Base-by-base conservation (phyloP, 805 yeast genomes). In the Blastobotrys muscicola region DNA sequence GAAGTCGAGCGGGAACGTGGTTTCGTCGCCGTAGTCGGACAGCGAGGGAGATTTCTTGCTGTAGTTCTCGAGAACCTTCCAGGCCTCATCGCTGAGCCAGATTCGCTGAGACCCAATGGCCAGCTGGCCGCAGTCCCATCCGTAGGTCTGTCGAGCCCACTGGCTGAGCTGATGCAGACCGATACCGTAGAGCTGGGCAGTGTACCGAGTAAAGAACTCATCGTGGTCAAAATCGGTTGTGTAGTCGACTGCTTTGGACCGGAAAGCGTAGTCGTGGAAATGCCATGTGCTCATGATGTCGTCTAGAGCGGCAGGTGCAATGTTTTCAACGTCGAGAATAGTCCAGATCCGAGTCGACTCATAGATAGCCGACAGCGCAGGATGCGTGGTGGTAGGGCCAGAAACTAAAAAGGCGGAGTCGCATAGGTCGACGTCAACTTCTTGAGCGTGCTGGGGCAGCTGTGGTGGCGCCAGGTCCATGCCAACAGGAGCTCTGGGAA, bases 211-310 rank as follows among this genome's bases (percentile, higher is more conserved):
- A 26, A 62, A 42, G 36, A 66, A 67, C 47, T 66, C 71, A 29
- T 57, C 59, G 13, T 53, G 47, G 10, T 59, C 69, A 47, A 63
- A 67, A 43, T 66, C 71, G 23, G 67, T 65, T 8, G 69, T 64
- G 49, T 53, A 66, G 45, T 66, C 68, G 10, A 54, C 47, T 50
- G 10, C 53, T 39, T 3, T 51, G 37, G 13, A 49, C 38, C 20
- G 26, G 31, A 13, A 49, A 15, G 30, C 20, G 15, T 26, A 39
- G 13, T 16, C 20, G 5, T 29, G 23, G 4, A 39, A 30, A 29
- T 20, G 14, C 34, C 10, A 45, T 16, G 6, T 37, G 20, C 7
- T 39, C 41, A n/a, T 39, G 26, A 20, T 6, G 26, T 20, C 26
- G 26, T 20, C 26, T 6, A 20, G 26, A 20, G 26, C 26, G 6